Evolutionary conservation across 2,329 filamentous ascomycete species (phyloP).

Genomic region (Phaeophleospora eucalypticola): DNA sequence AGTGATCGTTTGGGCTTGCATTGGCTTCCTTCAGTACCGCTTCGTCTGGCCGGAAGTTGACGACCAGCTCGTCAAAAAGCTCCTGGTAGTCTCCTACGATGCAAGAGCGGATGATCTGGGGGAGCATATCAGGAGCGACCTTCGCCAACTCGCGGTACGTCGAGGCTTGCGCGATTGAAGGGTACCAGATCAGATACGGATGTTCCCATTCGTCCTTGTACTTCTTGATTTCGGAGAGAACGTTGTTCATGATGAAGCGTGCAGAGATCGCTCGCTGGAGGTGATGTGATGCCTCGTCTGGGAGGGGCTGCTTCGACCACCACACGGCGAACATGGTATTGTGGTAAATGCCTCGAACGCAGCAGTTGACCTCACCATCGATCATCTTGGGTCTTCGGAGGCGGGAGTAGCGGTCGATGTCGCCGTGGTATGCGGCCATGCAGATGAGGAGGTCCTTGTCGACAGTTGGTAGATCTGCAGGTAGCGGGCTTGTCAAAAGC

Average conservation of each 20-base stretch:
- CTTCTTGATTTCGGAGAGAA: constrained; percentile 19
- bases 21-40: constrained; percentile 6
- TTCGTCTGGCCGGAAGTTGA: constrained; percentile 3
- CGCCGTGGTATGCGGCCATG: constrained; percentile 37
- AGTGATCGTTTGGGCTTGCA: constrained; percentile 1
- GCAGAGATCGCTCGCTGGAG: constrained; percentile 23
- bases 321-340: constrained; percentile 37
- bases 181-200: constrained; percentile 24
- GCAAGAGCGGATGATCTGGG: constrained; percentile 16
- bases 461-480: constrained; percentile 34
- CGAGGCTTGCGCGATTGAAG: constrained; percentile 6
- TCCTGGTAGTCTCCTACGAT: constrained; percentile 13
- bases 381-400: constrained; percentile 31
- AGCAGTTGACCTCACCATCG: constrained; percentile 24
- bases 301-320: constrained; percentile 20
- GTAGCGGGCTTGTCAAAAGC: constrained; percentile 33
- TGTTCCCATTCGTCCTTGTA: not conserved
- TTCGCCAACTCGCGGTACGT: constrained; percentile 15
- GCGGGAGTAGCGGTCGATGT: constrained; percentile 40
- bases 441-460: constrained; percentile 40
- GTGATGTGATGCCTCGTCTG: not conserved
- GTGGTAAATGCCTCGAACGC: constrained; percentile 38
- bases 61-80: constrained; percentile 15
- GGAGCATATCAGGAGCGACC: constrained; percentile 13
- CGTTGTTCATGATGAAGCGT: constrained; percentile 33